A percentile compares a stretch with the other conserved stretches of the same genome.
Conservation (phyloP, 2,329 filamentous ascomycete genomes). For the Sporothrix pallida region DNA sequence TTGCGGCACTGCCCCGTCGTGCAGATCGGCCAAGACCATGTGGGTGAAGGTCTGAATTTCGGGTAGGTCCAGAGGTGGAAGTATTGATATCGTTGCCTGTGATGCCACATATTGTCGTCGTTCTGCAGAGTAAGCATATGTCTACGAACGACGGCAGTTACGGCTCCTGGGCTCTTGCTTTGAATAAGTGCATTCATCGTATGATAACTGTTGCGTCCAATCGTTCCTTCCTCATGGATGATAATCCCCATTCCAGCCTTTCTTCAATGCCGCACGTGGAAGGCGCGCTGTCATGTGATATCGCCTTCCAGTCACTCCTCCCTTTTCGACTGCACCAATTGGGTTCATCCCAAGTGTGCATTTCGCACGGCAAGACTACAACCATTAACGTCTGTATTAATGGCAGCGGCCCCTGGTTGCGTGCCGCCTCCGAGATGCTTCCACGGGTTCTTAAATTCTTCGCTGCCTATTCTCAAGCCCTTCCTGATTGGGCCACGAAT, state of each 20-base stretch:
- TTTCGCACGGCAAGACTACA: not conserved
- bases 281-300: constrained; percentile 30
- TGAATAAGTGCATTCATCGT: no score
- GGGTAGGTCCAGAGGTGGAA: not conserved
- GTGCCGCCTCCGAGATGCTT: constrained; percentile 10
- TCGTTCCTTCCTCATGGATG: not conserved
- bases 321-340: constrained; percentile 1
- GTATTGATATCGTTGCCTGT: not conserved
- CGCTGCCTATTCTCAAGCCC: constrained; percentile 29
- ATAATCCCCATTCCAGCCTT: constrained; percentile 1
- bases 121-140: not conserved
- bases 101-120: not conserved
- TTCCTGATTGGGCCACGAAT: constrained; percentile 15
- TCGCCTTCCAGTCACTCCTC: no score
- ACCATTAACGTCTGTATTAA: constrained; percentile 20
- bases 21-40: constrained; percentile 11
- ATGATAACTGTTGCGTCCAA: not conserved
- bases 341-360: constrained; percentile 26
- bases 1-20: not conserved
- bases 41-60: not conserved
- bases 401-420: constrained; percentile 17
- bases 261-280: constrained; percentile 10
- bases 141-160: not conserved
- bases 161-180: no score
- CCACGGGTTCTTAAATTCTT: constrained; percentile 6